Conservation (phyloP, 495 filamentous ascomycete genomes). For the Trichodelitschia bisporula region DNA sequence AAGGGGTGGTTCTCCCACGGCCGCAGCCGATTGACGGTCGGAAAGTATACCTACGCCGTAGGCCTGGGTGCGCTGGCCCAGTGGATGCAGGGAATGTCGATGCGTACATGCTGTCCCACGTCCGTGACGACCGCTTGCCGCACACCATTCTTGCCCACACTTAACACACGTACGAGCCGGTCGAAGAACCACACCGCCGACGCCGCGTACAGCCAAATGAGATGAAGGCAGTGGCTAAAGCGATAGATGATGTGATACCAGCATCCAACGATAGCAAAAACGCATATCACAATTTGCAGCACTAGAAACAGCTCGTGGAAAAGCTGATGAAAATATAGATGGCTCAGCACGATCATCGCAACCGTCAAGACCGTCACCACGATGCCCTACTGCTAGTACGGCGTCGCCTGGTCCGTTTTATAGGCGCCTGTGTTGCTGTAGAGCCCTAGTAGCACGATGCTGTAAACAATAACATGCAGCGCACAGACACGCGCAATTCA, state of each 20-base stretch:
- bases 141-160: conserved; percentile 13
- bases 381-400: conserved; percentile 21
- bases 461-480: conserved; percentile 18
- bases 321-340: conserved; percentile 11
- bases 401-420: conserved; percentile 2
- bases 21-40: conserved; percentile 14
- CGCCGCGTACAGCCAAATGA: conserved; percentile 20
- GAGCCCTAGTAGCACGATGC: conserved; percentile 9
- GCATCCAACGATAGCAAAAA: conserved; percentile 17
- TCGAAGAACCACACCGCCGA: conserved; percentile 23
- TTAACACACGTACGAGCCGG: conserved; percentile 13
- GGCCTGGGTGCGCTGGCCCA: conserved; percentile 13
- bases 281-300: conserved; percentile 16
- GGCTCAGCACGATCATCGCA: conserved; percentile 7
- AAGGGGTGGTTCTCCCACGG: conserved; percentile 28
- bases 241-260: conserved; percentile 24
- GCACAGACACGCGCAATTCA: conserved; percentile 21
- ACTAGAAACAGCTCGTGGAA: conserved; percentile 21
- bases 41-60: conserved; percentile 20
- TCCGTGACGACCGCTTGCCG: conserved; percentile 13
- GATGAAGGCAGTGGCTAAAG: too few species aligned
- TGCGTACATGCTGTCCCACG: conserved; percentile 11
- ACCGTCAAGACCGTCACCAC: conserved; percentile 14
- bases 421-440: conserved; percentile 12
- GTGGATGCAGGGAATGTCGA: conserved; percentile 15